Evolutionary conservation across 371 early-diverging fungal species (phyloP).

Genomic region (Quaeritorhiza haematococci): DNA sequence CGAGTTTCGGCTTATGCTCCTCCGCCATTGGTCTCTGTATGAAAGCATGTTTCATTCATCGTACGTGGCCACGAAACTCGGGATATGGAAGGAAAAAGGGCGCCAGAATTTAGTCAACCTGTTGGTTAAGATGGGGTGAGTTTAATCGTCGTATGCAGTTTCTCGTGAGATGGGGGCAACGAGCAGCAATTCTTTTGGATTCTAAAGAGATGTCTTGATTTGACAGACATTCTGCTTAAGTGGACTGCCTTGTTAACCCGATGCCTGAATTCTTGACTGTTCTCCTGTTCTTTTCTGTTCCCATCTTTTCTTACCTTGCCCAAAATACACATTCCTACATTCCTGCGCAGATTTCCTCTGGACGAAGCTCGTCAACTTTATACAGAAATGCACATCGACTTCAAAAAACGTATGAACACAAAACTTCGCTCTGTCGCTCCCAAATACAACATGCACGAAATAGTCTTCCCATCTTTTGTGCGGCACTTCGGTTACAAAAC

Average conservation of each 20-base stretch:
- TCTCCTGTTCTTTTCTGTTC: not conserved
- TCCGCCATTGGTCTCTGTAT: constrained; percentile 87
- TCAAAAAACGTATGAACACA: constrained; percentile 58
- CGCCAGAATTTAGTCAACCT: constrained; percentile 68
- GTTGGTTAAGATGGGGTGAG: constrained; percentile 83
- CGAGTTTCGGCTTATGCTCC: constrained; percentile 78
- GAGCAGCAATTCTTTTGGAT: no score
- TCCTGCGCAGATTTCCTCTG: constrained; percentile 53
- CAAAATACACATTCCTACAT: not conserved
- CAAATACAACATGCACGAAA: constrained; percentile 70
- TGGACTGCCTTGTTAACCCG: not conserved
- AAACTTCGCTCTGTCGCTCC: constrained; percentile 69
- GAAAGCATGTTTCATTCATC: constrained; percentile 81
- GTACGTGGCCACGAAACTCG: constrained; percentile 77
- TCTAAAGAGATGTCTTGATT: not conserved
- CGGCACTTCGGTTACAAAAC: constrained; percentile 74
- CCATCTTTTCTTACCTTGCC: not conserved
- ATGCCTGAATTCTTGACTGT: not conserved
- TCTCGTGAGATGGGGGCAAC: no score
- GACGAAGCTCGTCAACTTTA: constrained; percentile 65
- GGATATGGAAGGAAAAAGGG: constrained; percentile 81
- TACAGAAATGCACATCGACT: constrained; percentile 73
- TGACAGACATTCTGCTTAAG: not conserved
- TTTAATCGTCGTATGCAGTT: not conserved
- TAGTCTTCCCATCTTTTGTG: constrained; percentile 73